These are phyloP conservation scores for Dendrostoma leiphaemia DNA, from an alignment of 2,329 filamentous ascomycete species.

Conservation along the genomic window DNA sequence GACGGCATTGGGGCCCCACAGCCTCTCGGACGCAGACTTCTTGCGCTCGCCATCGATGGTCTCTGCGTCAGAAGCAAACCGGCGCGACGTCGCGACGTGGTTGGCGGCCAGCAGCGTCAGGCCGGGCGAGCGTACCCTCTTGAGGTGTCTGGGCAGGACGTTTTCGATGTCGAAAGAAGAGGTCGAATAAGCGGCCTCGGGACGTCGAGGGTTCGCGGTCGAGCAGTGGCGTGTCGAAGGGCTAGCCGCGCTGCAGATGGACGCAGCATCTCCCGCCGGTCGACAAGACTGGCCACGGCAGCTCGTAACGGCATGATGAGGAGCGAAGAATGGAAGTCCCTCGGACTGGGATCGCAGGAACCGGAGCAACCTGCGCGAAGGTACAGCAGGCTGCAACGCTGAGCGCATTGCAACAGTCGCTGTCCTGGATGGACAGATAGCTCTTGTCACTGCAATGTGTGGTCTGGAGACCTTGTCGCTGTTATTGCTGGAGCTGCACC, in stretches of 20 bases:
- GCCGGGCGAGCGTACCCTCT: slow-evolving; percentile 9
- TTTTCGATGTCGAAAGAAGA: slow-evolving; percentile 22
- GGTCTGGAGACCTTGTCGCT: not conserved
- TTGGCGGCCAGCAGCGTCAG: not conserved
- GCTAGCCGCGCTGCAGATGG: not conserved
- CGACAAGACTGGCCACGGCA: slow-evolving; percentile 1
- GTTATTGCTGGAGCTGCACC: not conserved
- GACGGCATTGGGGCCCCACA: slow-evolving; percentile 42
- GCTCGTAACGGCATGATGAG: slow-evolving; percentile 27
- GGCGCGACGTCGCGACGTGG: slow-evolving; percentile 22
- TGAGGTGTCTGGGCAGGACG: slow-evolving; percentile 26
- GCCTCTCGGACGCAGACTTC: slow-evolving; percentile 46
- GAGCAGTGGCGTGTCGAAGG: not conserved
- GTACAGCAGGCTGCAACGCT: slow-evolving; percentile 42
- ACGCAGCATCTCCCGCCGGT: not conserved
- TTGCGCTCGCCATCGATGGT: slow-evolving; percentile 22
- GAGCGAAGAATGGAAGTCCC: slow-evolving; percentile 48
- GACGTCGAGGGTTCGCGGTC: slow-evolving; percentile 1
- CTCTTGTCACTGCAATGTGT: too few relatives aligned
- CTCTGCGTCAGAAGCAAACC: slow-evolving; percentile 27
- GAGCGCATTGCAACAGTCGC: slow-evolving; percentile 39
- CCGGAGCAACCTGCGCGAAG: slow-evolving; percentile 60
- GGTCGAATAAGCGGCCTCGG: slow-evolving; percentile 19
- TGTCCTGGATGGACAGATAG: not conserved
- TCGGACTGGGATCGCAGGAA: slow-evolving; percentile 73